These are phyloP conservation scores for Candida sithepensis DNA, from an alignment of 805 yeast species.

Conservation along the genomic window DNA sequence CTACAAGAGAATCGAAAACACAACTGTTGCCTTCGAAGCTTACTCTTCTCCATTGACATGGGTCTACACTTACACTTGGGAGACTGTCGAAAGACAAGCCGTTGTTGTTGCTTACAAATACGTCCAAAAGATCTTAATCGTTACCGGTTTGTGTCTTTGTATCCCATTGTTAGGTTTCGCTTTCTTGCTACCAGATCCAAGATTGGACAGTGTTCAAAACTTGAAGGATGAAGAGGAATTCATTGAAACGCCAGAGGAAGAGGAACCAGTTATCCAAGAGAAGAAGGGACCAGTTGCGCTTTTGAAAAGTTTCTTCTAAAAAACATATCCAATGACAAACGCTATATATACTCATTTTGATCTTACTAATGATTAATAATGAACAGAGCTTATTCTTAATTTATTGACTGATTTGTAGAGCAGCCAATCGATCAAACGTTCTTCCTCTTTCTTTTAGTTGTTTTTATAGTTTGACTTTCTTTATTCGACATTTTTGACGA, in stretches of 20 bases:
- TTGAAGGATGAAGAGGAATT: conserved; percentile 14
- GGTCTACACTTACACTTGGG: conserved; percentile 51
- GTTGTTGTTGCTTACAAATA: conserved; percentile 56
- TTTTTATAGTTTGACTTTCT: too few relatives aligned
- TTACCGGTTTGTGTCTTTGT: conserved; percentile 52
- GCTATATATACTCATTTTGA: too few relatives aligned
- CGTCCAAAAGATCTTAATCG: conserved; percentile 55
- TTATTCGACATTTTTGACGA: too few relatives aligned
- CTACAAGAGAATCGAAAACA: conserved; percentile 34
- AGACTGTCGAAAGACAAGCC: conserved; percentile 55
- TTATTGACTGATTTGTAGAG: too few relatives aligned
- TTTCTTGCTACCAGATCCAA: conserved; percentile 46
- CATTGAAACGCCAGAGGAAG: not conserved
- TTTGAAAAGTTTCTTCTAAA: too few relatives aligned
- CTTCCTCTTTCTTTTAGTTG: too few relatives aligned
- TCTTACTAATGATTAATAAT: too few relatives aligned
- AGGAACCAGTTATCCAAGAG: not conserved
- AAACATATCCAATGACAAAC: too few relatives aligned
- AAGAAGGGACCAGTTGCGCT: not conserved
- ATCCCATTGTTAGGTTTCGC: conserved; percentile 48
- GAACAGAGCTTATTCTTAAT: too few relatives aligned
- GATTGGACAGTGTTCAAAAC: conserved; percentile 16
- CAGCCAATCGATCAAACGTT: too few relatives aligned
- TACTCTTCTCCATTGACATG: conserved; percentile 54
- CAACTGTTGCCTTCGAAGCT: conserved; percentile 40